Conservation (phyloP, 495 filamentous ascomycete genomes). For the Aspergillus heteromorphus region DNA sequence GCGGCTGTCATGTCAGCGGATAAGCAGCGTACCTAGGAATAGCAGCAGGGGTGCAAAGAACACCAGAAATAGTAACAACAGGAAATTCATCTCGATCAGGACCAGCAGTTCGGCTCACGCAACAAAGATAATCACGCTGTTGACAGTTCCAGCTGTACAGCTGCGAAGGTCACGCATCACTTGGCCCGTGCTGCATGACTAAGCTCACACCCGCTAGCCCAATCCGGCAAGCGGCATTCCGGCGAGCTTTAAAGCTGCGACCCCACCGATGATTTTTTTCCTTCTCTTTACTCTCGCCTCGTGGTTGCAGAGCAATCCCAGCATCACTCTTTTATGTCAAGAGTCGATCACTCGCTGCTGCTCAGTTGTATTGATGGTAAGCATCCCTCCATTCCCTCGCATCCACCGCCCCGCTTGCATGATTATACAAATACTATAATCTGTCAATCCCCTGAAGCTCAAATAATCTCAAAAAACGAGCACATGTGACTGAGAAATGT, state of each 20-base stretch:
- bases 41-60: slow-evolving; percentile 44
- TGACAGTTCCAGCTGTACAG: too few relatives aligned
- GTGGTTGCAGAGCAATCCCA: slow-evolving; percentile 35
- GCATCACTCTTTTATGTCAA: not conserved
- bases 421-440: slow-evolving; percentile 70
- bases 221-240: slow-evolving; percentile 23
- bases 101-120: not conserved
- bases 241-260: slow-evolving; percentile 18
- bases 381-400: slow-evolving; percentile 7
- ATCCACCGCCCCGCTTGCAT: slow-evolving; percentile 36
- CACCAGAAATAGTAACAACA: slow-evolving; percentile 45
- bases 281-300: slow-evolving; percentile 9
- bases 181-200: not conserved
- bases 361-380: slow-evolving; percentile 32
- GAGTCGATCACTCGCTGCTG: not conserved
- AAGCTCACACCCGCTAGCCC: not conserved
- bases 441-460: slow-evolving; percentile 87
- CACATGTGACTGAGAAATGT: slow-evolving; percentile 49
- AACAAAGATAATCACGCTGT: not conserved
- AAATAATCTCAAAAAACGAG: slow-evolving; percentile 40
- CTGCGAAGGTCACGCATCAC: not conserved
- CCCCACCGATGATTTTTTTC: slow-evolving; percentile 15
- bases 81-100: slow-evolving; percentile 38
- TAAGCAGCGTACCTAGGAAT: slow-evolving; percentile 35
- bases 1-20: not conserved